Evolutionary conservation across 768 basidiomycete genomes (phyloP), one percentile per base, ranked within the genome.

Genomic region (Polyporus arcularius): DNA sequence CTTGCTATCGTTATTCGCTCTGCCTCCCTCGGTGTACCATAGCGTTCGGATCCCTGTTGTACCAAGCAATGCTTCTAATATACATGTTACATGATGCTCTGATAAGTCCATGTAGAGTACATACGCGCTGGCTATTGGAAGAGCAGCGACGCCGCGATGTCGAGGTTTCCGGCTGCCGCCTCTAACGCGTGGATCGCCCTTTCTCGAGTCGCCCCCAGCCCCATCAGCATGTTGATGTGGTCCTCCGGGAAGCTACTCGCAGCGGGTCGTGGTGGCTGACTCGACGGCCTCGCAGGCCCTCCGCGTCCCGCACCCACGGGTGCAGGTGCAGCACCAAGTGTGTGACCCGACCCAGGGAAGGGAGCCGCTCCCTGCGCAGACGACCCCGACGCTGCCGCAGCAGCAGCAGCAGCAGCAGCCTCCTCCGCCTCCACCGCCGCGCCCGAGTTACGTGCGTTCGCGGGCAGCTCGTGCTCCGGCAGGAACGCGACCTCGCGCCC

Each of bases 391-490:
- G 7, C 35, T 11, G 35, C 6, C 35, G 35, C 7, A 11, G 7
- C 35, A 7, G 35, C 35, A 4, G 4, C 32, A 35, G 32, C 32
- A 35, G 35, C 35, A 35, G 45, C 45, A 21, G 45, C n/a, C 11
- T 16, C 45, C 48, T 72, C 73, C 2, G 67, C 71, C 16, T 60
- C 66, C 43, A 48, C 55, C 3, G 56, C 57, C 14, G 81, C 77
- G 41, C 35, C 35, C 35, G 76, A 61, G 55, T 76, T 74, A 21
- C 86, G 83, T 4, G 88, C 90, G 69, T 90, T 89, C 10, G 88
- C 87, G 0, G 96, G 96, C 4, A 99, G 82, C 74, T 98, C 92
- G 73, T 99, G 97, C 76, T 99, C 97, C 2, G 93, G 73, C 4
- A 99, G 78, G 80, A 99, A 99, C 16, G 75, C 74, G 9, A 99